Percentiles rank a stretch among this genome's conserved stretches.
Conservation (phyloP, 139 green algal species). For the Chlorella sp. region DNA sequence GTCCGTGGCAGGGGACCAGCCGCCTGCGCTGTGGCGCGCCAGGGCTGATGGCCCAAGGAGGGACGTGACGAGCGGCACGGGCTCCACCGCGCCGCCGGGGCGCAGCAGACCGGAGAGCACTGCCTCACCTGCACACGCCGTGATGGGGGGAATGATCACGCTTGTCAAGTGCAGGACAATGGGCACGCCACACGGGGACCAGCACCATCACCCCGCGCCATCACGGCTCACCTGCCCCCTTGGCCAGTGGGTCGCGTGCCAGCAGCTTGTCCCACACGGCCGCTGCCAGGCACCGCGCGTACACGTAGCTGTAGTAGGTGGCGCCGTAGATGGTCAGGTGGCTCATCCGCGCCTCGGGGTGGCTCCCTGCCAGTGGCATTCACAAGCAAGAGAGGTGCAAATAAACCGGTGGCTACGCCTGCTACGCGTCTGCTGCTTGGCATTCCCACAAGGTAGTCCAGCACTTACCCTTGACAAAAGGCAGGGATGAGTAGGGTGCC, state of each 20-base stretch:
- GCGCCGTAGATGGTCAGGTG: slow-evolving; percentile 78
- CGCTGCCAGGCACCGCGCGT: slow-evolving; percentile 59
- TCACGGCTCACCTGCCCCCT: slow-evolving; percentile 18
- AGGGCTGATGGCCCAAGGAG: not conserved
- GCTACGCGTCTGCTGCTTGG: too few relatives aligned
- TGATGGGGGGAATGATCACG: not conserved
- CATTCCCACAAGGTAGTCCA: too few relatives aligned
- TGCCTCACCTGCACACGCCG: not conserved
- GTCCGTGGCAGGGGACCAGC: not conserved
- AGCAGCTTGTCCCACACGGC: slow-evolving; percentile 57
- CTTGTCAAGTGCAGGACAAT: not conserved
- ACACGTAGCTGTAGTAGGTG: slow-evolving; percentile 81
- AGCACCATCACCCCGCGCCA: not conserved
- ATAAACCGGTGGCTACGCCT: too few relatives aligned
- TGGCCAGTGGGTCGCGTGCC: slow-evolving; percentile 34
- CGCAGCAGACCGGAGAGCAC: not conserved
- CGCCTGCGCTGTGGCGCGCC: not conserved
- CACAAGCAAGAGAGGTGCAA: too few relatives aligned
- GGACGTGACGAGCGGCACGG: not conserved
- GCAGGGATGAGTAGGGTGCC: not conserved
- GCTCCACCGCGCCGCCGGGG: not conserved
- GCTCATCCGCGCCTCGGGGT: slow-evolving; percentile 49
- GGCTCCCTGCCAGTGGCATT: slow-evolving; percentile 6
- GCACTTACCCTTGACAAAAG: not conserved
- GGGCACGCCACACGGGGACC: not conserved